Conservation (phyloP, 495 filamentous ascomycete species). For the Xylaria palmicola region DNA sequence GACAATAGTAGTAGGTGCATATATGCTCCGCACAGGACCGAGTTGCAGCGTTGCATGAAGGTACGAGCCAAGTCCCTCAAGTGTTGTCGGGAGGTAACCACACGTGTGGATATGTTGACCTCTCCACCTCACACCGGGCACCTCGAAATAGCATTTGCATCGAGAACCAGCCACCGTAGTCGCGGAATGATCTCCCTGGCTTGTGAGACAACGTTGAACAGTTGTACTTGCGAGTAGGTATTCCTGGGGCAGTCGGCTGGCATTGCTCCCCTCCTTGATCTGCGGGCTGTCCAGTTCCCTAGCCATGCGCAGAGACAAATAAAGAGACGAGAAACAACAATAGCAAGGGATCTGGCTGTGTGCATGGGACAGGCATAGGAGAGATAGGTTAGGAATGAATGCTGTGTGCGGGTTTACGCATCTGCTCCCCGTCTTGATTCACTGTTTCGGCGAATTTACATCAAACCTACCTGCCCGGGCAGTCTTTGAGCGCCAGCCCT, state of each 20-base stretch:
- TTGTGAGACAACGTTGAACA: not conserved
- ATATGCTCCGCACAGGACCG: not conserved
- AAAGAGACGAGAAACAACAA: not conserved
- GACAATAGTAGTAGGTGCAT: not conserved
- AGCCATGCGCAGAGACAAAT: constrained; percentile 4
- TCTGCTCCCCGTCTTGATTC: constrained; percentile 14
- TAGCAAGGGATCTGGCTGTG: constrained; percentile 4
- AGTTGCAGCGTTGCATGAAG: constrained; percentile 11
- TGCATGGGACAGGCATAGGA: not conserved
- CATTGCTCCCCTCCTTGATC: not conserved
- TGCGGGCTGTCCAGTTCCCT: not conserved
- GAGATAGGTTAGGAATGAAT: constrained; percentile 7
- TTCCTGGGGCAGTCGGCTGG: not conserved
- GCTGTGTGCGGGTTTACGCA: constrained; percentile 12
- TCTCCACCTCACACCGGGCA: not conserved
- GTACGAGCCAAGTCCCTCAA: constrained; percentile 8
- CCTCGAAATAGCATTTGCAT: not conserved
- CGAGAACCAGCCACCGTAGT: not conserved
- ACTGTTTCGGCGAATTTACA: constrained; percentile 5
- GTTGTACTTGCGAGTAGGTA: not conserved
- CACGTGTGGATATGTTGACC: not conserved
- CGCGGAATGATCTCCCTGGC: not conserved
- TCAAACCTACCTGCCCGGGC: not conserved
- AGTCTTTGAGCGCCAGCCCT: not conserved
- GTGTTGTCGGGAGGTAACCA: no score